A percentile compares a stretch with the other conserved stretches of the same genome.
Evolutionary conservation across 441 rosid genomes (phyloP).

Genomic region (Hura crepitans): DNA sequence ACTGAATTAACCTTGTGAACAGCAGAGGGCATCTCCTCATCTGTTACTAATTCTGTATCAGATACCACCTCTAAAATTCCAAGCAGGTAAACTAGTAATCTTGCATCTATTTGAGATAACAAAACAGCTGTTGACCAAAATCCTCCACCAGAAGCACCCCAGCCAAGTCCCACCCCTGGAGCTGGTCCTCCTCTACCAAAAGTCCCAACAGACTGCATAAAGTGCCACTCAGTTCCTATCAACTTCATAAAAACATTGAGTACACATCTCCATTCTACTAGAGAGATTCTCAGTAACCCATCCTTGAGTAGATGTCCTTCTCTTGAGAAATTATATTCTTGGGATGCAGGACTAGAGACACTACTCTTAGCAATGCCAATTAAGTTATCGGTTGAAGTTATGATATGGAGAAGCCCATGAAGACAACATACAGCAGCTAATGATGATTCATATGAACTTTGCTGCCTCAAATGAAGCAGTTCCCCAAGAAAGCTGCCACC

Average conservation of each 20-base stretch:
- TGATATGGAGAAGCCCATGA: constrained; percentile 46
- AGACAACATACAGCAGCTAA: constrained; percentile 73
- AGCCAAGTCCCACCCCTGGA: constrained; percentile 84
- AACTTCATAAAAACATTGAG: constrained; percentile 42
- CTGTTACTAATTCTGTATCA: constrained; percentile 24
- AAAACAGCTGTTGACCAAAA: constrained; percentile 66
- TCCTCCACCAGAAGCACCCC: constrained; percentile 93
- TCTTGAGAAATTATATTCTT: constrained; percentile 34
- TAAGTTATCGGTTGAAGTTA: constrained; percentile 48
- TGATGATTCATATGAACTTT: constrained; percentile 43
- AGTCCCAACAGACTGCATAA: constrained; percentile 58
- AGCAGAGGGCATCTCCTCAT: constrained; percentile 34
- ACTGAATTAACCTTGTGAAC: constrained; percentile 46
- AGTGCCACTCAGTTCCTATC: constrained; percentile 50
- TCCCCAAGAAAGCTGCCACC: constrained; percentile 45
- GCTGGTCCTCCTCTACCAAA: constrained; percentile 89
- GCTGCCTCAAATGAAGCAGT: constrained; percentile 56
- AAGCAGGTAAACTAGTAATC: constrained; percentile 50
- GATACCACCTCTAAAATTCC: constrained; percentile 36
- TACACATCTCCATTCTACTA: constrained; percentile 43
- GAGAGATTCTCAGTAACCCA: constrained; percentile 56
- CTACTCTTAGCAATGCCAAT: constrained; percentile 49
- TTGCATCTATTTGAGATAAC: constrained; percentile 67
- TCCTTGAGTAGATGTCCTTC: constrained; percentile 59
- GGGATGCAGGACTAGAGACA: constrained; percentile 25